Percentiles rank a stretch among this genome's conserved stretches.
Conservation (phyloP, 441 rosid genomes). For the Corymbia citriodora region DNA sequence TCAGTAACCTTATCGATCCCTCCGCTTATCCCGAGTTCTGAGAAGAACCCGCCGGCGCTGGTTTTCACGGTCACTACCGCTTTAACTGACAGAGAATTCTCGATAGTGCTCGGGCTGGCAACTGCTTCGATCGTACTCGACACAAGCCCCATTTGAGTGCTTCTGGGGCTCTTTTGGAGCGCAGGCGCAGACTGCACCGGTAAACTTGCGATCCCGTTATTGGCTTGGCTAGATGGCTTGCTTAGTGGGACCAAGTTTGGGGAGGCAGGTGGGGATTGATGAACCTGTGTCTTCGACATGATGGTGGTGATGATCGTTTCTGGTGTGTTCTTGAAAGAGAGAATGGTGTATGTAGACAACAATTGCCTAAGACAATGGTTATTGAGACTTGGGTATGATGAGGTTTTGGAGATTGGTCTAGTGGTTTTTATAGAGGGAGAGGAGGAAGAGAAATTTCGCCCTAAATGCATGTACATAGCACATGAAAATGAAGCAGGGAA, state of each 20-base stretch:
- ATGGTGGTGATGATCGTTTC: not conserved
- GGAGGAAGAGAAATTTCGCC: not conserved
- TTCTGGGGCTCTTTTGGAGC: not conserved
- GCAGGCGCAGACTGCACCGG: not conserved
- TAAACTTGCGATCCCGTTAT: not conserved
- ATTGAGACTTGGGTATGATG: not conserved
- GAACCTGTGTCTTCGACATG: not conserved
- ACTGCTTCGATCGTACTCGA: constrained; percentile 14
- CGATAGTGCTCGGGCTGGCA: not conserved
- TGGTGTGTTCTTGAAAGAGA: not conserved
- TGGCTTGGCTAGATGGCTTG: constrained; percentile 18
- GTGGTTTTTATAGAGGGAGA: not conserved
- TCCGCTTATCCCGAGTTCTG: not conserved
- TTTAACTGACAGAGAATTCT: not conserved
- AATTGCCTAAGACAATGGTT: not conserved
- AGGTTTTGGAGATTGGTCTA: not conserved
- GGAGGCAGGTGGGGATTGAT: not conserved
- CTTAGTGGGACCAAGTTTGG: not conserved
- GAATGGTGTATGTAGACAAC: not conserved
- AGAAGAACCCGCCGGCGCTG: not conserved
- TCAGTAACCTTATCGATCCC: constrained; percentile 1
- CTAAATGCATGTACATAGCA: not conserved
- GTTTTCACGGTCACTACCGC: not conserved
- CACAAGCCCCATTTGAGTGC: not conserved
- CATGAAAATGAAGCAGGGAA: not conserved